Evolutionary conservation across 805 yeast species (phyloP).

Genomic region (Phaffomyces antillensis): DNA sequence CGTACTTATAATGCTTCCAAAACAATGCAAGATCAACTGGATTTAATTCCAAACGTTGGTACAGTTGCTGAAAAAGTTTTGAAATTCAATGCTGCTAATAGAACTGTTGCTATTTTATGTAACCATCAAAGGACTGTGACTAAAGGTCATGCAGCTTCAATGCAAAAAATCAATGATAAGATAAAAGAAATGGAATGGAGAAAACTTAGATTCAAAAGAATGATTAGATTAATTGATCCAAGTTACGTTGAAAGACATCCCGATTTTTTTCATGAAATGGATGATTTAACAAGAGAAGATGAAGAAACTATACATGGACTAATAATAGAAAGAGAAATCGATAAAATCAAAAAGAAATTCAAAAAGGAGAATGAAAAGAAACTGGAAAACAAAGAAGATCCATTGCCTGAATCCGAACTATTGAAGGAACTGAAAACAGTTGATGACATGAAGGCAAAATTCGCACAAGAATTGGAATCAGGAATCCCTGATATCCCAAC

Average conservation of each 20-base stretch:
- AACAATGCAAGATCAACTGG: conserved; percentile 94
- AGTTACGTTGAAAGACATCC: conserved; percentile 41
- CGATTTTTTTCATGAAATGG: conserved; percentile 59
- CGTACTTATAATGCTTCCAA: conserved; percentile 96
- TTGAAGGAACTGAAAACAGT: conserved; percentile 51
- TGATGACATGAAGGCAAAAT: conserved; percentile 44
- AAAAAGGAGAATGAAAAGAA: conserved; percentile 72
- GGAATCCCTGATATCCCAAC: conserved; percentile 51
- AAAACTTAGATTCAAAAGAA: conserved; percentile 63
- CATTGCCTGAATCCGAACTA: conserved; percentile 47
- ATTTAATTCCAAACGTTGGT: conserved; percentile 77
- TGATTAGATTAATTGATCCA: conserved; percentile 62
- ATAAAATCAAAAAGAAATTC: conserved; percentile 57
- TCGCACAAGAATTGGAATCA: conserved; percentile 48
- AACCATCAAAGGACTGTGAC: conserved; percentile 93
- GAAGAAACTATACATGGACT: conserved; percentile 48
- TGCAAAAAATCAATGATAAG: conserved; percentile 70
- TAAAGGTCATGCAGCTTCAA: conserved; percentile 74
- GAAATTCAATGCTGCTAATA: conserved; percentile 87
- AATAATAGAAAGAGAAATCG: conserved; percentile 60
- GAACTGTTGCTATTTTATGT: conserved; percentile 93
- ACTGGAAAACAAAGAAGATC: conserved; percentile 47
- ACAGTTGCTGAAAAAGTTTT: conserved; percentile 83
- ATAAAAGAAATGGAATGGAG: conserved; percentile 83
- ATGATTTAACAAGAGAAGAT: conserved; percentile 59